A percentile compares a stretch with the other conserved stretches of the same genome.
Conservation (phyloP, 257 asterid species). For the Solanum peruvianum region DNA sequence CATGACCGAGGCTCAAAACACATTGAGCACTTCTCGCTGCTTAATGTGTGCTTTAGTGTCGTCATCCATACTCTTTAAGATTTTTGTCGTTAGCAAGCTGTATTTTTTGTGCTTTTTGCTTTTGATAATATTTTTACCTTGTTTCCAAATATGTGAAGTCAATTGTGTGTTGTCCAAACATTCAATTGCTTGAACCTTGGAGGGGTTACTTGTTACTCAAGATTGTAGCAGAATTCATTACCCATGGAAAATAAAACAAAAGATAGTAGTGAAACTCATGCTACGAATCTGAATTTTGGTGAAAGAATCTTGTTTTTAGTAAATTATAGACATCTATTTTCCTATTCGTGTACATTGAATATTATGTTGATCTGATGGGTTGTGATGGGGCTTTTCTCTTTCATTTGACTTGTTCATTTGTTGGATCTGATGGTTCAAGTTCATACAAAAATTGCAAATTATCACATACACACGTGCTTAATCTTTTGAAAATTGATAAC, state of each 20-base stretch:
- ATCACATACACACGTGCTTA: not conserved
- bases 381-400: not conserved
- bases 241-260: not conserved
- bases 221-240: not conserved
- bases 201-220: not conserved
- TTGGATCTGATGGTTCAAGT: not conserved
- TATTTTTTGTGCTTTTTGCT: not conserved
- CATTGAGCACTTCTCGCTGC: not conserved
- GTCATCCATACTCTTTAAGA: not conserved
- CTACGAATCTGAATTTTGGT: not conserved
- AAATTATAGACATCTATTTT: not conserved
- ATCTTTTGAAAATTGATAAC: not conserved
- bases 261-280: not conserved
- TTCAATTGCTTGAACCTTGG: not conserved
- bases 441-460: not conserved
- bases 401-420: not conserved
- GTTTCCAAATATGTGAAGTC: not conserved
- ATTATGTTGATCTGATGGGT: not conserved
- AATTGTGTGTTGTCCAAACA: not conserved
- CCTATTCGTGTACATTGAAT: not conserved
- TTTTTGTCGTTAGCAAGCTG: not conserved
- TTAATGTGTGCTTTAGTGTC: not conserved
- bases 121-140: not conserved
- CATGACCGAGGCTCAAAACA: not conserved
- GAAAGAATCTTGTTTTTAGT: not conserved